Evolutionary conservation across 2,329 filamentous ascomycete species (phyloP), one percentile per base, ranked within the genome.

Genomic region (Monosporascus sp.): DNA sequence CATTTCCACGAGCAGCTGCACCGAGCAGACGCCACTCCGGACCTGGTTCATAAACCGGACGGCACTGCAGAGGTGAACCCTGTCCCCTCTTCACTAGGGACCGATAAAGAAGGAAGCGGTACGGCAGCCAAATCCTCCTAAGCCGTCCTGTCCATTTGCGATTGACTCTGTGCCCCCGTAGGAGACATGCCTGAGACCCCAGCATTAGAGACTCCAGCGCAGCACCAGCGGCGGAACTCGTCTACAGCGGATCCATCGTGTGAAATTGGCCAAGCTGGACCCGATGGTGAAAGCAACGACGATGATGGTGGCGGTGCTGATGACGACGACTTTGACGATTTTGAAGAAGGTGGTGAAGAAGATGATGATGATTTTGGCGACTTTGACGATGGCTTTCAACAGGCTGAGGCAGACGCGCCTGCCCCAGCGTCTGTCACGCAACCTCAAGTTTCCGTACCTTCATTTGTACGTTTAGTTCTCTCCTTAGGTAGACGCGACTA

Each of bases 351-450:
- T 48, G 78, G 76, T 56, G 74, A 74, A 53, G 74, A 74, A 52
- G 76, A 76, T 59, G 77, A 76, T 59, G 77, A 73, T 45, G 73
- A 80, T 62, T 86, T 86, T 72, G 82, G 83, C 63, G 86, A 89
- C 63, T 90, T 90, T 70, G 85, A 88, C 65, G 87, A 86, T 60
- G 85, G 78, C 38, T 90, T 90, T 66, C 80, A 89, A 63, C 75
- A 82, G 66, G 68, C 80, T 53, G 75, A 76, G 51, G 65, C 70
- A 27, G 60, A 70, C 41, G 53, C 66, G 48, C 50, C 62, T 6
- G 62, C 64, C 47, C 60, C 67, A 27, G 64, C 65, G 45, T 56
- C 67, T 43, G 59, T 70, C 58, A 62, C 64, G 57, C 67, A 64
- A 59, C 65, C 70, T 53, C 65, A 70, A 55, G 54, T 65, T 47